A percentile compares a stretch with the other conserved stretches of the same genome.
Conservation (phyloP, 2,329 filamentous ascomycete species). For the Aspergillus sp. region DNA sequence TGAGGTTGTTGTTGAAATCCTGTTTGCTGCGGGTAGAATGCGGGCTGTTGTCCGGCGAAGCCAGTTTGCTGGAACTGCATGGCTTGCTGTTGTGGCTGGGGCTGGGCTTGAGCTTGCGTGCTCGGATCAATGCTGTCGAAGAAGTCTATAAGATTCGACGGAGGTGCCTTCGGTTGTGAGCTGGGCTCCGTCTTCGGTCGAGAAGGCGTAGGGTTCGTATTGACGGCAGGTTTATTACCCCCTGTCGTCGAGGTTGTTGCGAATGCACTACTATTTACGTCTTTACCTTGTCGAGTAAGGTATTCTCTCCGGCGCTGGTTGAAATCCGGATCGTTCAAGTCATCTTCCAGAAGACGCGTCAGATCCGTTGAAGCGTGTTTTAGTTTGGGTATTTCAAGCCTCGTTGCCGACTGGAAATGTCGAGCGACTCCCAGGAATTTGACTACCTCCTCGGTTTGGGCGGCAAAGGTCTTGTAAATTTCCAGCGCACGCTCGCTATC, state of each 20-base stretch:
- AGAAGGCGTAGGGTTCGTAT: slow-evolving; percentile 23
- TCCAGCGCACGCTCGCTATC: slow-evolving; percentile 89
- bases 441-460: slow-evolving; percentile 89
- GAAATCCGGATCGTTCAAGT: slow-evolving; percentile 91
- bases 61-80: slow-evolving; percentile 42
- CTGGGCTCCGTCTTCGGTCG: slow-evolving; percentile 31
- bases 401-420: slow-evolving; percentile 86
- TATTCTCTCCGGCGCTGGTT: slow-evolving; percentile 92
- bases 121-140: slow-evolving; percentile 92
- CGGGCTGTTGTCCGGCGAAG: slow-evolving; percentile 24
- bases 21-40: slow-evolving; percentile 28
- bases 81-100: slow-evolving; percentile 30
- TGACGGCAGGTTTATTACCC: slow-evolving; percentile 27
- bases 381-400: slow-evolving; percentile 91
- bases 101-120: slow-evolving; percentile 66
- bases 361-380: slow-evolving; percentile 96
- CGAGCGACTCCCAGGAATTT: slow-evolving; percentile 84
- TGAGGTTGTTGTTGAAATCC: slow-evolving; percentile 39
- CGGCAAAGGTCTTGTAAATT: slow-evolving; percentile 89
- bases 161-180: slow-evolving; percentile 37
- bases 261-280: slow-evolving; percentile 39
- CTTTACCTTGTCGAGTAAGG: slow-evolving; percentile 77
- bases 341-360: slow-evolving; percentile 86
- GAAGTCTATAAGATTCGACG: slow-evolving; percentile 84
- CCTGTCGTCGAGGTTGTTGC: slow-evolving; percentile 15